Percentiles rank a stretch among this genome's conserved stretches.
phyloP scores from a whole-genome alignment of 2,329 filamentous ascomycete species.

The Colletotrichum lindemuthianum region DNA sequence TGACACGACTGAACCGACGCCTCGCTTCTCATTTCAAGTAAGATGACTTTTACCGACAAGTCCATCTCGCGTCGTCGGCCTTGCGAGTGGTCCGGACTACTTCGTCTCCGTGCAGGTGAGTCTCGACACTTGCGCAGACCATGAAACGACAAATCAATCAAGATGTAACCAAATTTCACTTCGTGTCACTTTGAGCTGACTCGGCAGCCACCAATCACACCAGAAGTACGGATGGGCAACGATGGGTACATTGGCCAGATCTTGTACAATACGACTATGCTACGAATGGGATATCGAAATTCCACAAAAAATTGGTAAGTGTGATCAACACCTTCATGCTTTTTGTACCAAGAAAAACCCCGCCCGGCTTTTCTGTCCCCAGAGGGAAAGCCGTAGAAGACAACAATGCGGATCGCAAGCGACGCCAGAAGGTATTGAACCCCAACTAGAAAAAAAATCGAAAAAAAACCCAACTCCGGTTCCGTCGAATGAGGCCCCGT shows the following conservation, averaged over 20 bases:
- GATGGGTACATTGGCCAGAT: not conserved
- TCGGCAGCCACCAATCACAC: no score
- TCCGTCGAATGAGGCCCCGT: not conserved
- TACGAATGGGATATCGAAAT: conserved; percentile 22
- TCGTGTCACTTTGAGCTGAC: no score
- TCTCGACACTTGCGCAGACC: no score
- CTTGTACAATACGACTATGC: conserved; percentile 26
- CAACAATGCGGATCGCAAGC: conserved; percentile 24
- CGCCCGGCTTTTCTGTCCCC: conserved; percentile 7
- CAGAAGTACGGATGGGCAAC: no score
- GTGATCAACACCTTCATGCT: conserved; percentile 25
- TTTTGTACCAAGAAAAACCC: not conserved
- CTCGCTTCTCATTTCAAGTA: no score
- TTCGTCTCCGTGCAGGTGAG: no score
- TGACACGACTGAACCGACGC: no score
- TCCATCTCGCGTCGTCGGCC: no score
- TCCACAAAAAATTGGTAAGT: not conserved
- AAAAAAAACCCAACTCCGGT: conserved; percentile 2
- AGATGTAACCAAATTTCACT: no score
- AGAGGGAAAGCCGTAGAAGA: not conserved
- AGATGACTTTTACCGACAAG: no score
- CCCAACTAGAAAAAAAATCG: conserved; percentile 1
- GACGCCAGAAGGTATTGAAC: conserved; percentile 1
- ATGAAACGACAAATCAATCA: no score
- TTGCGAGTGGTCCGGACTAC: no score